Percentiles rank a stretch among this genome's conserved stretches.
Conservation (phyloP, 2,329 filamentous ascomycete genomes). For the Monosporascus cannonballus region DNA sequence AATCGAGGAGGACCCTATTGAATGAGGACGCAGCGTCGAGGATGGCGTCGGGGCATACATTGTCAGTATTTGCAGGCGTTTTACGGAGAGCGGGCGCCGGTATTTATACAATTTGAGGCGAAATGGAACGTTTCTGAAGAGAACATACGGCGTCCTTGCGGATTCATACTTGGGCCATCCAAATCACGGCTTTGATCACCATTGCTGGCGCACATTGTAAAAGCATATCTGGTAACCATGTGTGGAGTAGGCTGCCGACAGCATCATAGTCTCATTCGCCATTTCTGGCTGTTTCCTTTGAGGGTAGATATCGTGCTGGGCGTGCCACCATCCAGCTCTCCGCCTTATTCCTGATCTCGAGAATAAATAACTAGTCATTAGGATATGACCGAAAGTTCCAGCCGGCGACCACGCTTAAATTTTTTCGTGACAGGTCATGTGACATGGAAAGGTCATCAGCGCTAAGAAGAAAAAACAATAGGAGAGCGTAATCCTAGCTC, state of each 20-base stretch:
- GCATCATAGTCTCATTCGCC: not conserved
- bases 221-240: not conserved
- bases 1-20: constrained; percentile 45
- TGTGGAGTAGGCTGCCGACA: not conserved
- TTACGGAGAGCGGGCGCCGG: not conserved
- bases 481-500: too few relatives aligned
- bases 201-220: not conserved
- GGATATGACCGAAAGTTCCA: too few relatives aligned
- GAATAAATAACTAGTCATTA: too few relatives aligned
- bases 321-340: too few relatives aligned
- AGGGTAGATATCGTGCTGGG: too few relatives aligned
- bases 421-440: too few relatives aligned
- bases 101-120: not conserved
- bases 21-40: constrained; percentile 19
- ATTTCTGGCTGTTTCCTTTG: not conserved
- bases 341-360: too few relatives aligned
- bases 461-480: too few relatives aligned
- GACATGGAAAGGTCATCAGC: too few relatives aligned
- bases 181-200: not conserved
- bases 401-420: too few relatives aligned
- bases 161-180: constrained; percentile 2
- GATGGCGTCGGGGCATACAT: constrained; percentile 8
- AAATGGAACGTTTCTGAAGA: not conserved
- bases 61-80: constrained; percentile 27
- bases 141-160: not conserved